Evolutionary conservation across 768 basidiomycete genomes (phyloP).

Genomic region (Polyporus arcularius): DNA sequence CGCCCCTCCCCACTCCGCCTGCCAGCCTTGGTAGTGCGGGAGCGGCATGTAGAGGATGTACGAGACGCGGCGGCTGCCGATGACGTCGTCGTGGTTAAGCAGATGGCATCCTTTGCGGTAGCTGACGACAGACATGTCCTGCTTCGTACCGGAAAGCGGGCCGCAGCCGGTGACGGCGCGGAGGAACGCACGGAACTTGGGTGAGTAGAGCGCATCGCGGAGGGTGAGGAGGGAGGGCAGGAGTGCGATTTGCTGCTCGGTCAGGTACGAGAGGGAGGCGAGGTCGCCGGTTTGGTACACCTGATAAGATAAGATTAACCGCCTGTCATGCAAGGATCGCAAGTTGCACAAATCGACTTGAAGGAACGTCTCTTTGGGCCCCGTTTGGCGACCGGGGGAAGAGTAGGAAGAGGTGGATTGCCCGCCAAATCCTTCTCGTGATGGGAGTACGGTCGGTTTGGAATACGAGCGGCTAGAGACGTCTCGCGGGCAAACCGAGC

Average conservation of each 20-base stretch:
- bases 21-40: constrained; percentile 74
- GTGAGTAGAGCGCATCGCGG: constrained; percentile 90
- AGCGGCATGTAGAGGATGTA: constrained; percentile 97
- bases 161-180: constrained; percentile 90
- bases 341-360: not conserved
- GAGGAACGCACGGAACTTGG: constrained; percentile 78
- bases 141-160: constrained; percentile 85
- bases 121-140: constrained; percentile 93
- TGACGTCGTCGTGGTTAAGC: constrained; percentile 98
- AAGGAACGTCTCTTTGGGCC: too few relatives aligned
- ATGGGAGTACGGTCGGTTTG: too few relatives aligned
- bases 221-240: constrained; percentile 80
- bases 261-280: constrained; percentile 87
- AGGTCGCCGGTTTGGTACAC: constrained; percentile 98
- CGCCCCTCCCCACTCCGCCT: constrained; percentile 89
- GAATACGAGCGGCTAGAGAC: too few relatives aligned
- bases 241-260: constrained; percentile 71
- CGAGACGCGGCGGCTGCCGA: constrained; percentile 89
- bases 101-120: constrained; percentile 93
- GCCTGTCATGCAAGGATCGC: not conserved
- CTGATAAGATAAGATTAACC: constrained; percentile 41
- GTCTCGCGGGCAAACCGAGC: too few relatives aligned
- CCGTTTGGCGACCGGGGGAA: too few relatives aligned
- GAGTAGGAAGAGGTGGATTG: too few relatives aligned
- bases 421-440: too few relatives aligned